Evolutionary conservation across 768 basidiomycete genomes (phyloP).

Genomic region (Boletus sp.): DNA sequence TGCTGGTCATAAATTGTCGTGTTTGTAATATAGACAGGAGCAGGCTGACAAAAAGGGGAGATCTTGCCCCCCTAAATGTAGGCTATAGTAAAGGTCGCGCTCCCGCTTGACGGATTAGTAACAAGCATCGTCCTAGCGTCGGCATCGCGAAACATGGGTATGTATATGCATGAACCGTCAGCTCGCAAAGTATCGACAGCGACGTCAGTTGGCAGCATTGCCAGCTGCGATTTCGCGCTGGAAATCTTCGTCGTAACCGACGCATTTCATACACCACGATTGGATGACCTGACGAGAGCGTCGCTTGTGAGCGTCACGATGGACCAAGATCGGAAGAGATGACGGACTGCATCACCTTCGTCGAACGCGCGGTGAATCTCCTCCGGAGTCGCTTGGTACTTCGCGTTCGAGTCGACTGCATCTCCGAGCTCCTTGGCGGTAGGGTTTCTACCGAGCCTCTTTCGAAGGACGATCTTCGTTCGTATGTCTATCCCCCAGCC

Average conservation of each 20-base stretch:
- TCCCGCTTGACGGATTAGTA: neutral
- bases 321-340: neutral
- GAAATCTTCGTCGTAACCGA: slow-evolving; percentile 24
- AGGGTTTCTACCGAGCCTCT: slow-evolving; percentile 13
- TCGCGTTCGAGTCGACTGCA: slow-evolving; percentile 3
- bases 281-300: slow-evolving; percentile 12
- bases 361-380: slow-evolving; percentile 18
- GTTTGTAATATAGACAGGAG: too few species aligned
- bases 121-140: too few species aligned
- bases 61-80: too few species aligned
- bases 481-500: slow-evolving; percentile 12
- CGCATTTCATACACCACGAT: slow-evolving; percentile 17
- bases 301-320: neutral
- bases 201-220: slow-evolving; percentile 3
- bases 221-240: slow-evolving; percentile 18
- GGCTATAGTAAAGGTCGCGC: too few species aligned
- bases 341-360: slow-evolving; percentile 11
- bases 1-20: too few species aligned
- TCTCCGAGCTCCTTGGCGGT: slow-evolving; percentile 4
- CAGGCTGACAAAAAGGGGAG: too few species aligned
- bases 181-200: neutral
- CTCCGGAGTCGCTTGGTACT: slow-evolving; percentile 11
- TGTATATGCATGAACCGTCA: too few species aligned
- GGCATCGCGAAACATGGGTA: too few species aligned
- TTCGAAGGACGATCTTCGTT: slow-evolving; percentile 18